Percentiles rank a stretch among this genome's conserved stretches.
Evolutionary conservation across 495 filamentous ascomycete genomes (phyloP).

Genomic region (Penicillium arizonense): DNA sequence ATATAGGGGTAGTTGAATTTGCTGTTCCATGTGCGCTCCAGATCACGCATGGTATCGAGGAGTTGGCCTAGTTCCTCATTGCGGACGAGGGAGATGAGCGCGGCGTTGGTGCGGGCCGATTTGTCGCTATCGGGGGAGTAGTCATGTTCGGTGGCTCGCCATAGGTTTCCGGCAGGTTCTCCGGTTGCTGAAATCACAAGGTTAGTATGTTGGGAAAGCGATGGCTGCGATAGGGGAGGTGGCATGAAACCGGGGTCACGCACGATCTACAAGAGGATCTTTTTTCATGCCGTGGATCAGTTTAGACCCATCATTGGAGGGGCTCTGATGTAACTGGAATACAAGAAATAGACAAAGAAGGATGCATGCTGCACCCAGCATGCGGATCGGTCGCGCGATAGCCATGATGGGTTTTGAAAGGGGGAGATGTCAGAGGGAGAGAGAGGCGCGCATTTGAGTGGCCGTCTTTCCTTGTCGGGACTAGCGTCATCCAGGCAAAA

Average conservation of each 20-base stretch:
- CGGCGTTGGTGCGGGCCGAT: slow-evolving; percentile 85
- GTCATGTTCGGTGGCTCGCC: slow-evolving; percentile 61
- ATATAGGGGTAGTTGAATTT: slow-evolving; percentile 99
- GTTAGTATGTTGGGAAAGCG: slow-evolving; percentile 6
- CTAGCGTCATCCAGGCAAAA: slow-evolving; percentile 26
- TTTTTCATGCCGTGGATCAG: slow-evolving; percentile 53
- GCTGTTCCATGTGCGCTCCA: slow-evolving; percentile 94
- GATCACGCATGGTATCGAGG: slow-evolving; percentile 81
- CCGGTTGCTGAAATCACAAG: slow-evolving; percentile 57
- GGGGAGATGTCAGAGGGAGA: slow-evolving; percentile 16
- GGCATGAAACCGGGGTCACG: slow-evolving; percentile 25
- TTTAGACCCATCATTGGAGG: slow-evolving; percentile 32
- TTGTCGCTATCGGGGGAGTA: slow-evolving; percentile 73
- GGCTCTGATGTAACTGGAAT: slow-evolving; percentile 62
- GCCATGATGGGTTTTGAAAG: slow-evolving; percentile 58
- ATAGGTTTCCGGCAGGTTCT: slow-evolving; percentile 75
- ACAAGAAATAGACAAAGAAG: slow-evolving; percentile 72
- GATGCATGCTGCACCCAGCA: slow-evolving; percentile 67
- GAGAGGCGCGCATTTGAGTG: slow-evolving; percentile 7
- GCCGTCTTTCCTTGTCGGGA: slow-evolving; percentile 30
- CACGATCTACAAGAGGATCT: slow-evolving; percentile 85
- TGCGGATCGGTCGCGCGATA: slow-evolving; percentile 77
- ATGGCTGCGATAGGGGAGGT: slow-evolving; percentile 1
- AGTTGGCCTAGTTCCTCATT: slow-evolving; percentile 85
- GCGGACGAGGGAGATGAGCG: slow-evolving; percentile 85